Conservation (phyloP, 148 eudicot species). For the Rhododendron simsii region DNA sequence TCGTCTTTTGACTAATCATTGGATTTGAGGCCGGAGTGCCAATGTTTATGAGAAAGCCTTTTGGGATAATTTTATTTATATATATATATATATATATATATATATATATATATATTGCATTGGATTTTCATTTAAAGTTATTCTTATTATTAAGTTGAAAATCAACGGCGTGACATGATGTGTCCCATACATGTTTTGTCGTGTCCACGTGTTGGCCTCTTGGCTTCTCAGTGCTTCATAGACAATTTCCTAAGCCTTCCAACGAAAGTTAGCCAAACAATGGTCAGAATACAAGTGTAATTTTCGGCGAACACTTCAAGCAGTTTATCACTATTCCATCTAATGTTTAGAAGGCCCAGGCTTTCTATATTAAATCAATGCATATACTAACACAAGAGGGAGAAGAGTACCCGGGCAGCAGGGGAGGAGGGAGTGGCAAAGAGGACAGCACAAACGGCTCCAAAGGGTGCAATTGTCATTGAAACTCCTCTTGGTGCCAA, state of each 20-base stretch:
- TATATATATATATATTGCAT: too few relatives aligned
- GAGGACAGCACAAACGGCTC: slow-evolving; percentile 91
- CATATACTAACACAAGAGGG: neutral
- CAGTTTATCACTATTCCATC: neutral
- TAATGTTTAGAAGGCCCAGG: neutral
- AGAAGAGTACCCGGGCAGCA: slow-evolving; percentile 70
- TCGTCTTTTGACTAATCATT: too few relatives aligned
- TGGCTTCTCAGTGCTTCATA: neutral
- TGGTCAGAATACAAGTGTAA: neutral
- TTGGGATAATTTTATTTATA: too few relatives aligned
- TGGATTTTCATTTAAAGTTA: too few relatives aligned
- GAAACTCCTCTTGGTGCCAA: slow-evolving; percentile 63
- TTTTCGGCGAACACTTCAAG: neutral
- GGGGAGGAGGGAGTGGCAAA: slow-evolving; percentile 82
- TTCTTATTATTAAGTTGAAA: too few relatives aligned
- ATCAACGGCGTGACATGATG: neutral
- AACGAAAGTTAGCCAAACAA: neutral
- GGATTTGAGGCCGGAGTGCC: too few relatives aligned
- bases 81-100: too few relatives aligned
- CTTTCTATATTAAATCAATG: neutral
- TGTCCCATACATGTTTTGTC: neutral
- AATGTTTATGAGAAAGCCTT: too few relatives aligned
- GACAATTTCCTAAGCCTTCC: neutral
- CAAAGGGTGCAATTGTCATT: slow-evolving; percentile 87
- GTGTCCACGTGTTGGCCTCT: too few relatives aligned